These are phyloP conservation scores for Allium fistulosum DNA, from an alignment of 106 monocot genomes.

Conservation along the genomic window DNA sequence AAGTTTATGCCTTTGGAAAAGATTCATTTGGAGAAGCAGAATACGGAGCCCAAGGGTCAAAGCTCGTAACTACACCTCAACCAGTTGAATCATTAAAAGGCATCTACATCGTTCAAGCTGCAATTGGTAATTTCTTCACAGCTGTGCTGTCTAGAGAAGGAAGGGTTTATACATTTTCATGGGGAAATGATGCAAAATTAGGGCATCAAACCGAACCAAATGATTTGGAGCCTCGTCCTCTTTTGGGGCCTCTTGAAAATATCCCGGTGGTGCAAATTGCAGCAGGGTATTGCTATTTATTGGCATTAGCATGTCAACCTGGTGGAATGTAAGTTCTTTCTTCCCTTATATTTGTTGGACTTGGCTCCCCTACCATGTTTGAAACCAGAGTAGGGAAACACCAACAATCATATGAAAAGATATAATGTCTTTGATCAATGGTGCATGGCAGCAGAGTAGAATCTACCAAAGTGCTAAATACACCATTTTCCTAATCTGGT, in stretches of 20 bases:
- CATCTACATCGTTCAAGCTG: constrained; percentile 85
- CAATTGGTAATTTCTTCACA: constrained; percentile 94
- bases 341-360: background rate
- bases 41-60: constrained; percentile 57
- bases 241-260: constrained; percentile 71
- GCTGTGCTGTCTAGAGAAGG: constrained; percentile 96
- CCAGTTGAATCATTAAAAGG: constrained; percentile 75
- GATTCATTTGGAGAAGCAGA: constrained; percentile 92
- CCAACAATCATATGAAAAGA: too few species aligned
- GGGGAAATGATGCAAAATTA: constrained; percentile 76
- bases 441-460: too few species aligned
- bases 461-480: too few species aligned
- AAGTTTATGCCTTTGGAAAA: constrained; percentile 88
- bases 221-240: constrained; percentile 67
- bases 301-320: constrained; percentile 81
- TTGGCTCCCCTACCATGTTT: too few species aligned
- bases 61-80: constrained; percentile 58
- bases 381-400: too few species aligned
- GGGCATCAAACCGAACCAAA: constrained; percentile 85
- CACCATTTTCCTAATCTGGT: too few species aligned
- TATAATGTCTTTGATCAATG: too few species aligned
- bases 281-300: constrained; percentile 95
- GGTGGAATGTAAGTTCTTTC: constrained; percentile 75
- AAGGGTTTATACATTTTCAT: constrained; percentile 88
- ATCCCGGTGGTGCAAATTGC: constrained; percentile 96